Evolutionary conservation across 768 basidiomycete species (phyloP), one percentile per base, ranked within the genome.

Genomic region (Rhizopogon salebrosus): DNA sequence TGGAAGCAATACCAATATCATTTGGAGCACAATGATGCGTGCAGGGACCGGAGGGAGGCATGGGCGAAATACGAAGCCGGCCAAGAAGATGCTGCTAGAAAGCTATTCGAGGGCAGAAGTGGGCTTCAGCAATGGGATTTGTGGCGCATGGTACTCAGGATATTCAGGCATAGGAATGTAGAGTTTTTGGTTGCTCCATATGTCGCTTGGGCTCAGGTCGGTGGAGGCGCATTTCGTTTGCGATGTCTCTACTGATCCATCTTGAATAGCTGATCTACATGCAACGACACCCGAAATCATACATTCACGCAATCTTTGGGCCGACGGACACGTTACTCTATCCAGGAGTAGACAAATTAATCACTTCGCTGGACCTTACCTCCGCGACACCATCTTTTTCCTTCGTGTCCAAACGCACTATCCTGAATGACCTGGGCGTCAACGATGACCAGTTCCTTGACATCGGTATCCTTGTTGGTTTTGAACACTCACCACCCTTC

Each of bases 151-250:
- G 85, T 98, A 6, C 73, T 97, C 61, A 79, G 95, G 54, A 88
- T 95, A 48, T 97, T 98, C 70, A 84, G 92, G 65, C 90, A 98
- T 71, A 78, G 95, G 41, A 91, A 91, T 60, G 94, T 97, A 54
- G 95, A 98, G 72, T 98, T 94, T 65, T 79, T 98, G 42, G 85
- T 98, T 54, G 95, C 97, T 41, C 97, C 97, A 10, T 98, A 98
- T 70, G 76, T 92, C 49, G 87, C 94, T 34, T 93, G 91, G 87
- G 89, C 95, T 41, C 95, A 98, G 82, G 95, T 95, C 65, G 61
- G 87, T 77, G 37, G 49, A 31, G 39, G 26, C 40, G 40, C n/a
- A 22, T 37, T 27, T 35, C n/a, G 20, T n/a, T n/a, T n/a, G 24
- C 13, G 31, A 31, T 16, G 1, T 34, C 27, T 6, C 5, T 3